Conservation (phyloP, 805 yeast genomes). For the Scheffersomyces lignosus region DNA sequence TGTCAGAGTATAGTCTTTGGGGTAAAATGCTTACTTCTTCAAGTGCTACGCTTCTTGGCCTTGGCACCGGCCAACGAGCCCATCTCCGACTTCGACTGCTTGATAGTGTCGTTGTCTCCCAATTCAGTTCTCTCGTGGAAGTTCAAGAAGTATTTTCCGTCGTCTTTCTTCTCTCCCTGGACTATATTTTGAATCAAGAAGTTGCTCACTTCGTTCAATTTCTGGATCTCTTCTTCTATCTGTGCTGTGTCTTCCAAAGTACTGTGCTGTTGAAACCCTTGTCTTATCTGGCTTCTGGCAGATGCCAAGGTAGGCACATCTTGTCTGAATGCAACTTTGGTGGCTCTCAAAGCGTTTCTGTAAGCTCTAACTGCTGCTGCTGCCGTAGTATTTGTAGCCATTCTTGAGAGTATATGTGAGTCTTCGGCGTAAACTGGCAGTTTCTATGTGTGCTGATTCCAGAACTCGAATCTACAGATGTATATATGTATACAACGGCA, state of each 20-base stretch:
- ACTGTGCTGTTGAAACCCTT: slow-evolving; percentile 46
- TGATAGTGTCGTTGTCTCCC: slow-evolving; percentile 85
- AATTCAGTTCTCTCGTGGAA: slow-evolving; percentile 82
- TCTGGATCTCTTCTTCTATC: slow-evolving; percentile 44
- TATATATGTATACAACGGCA: too few species aligned
- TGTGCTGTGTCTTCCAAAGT: slow-evolving; percentile 15
- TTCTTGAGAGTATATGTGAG: too few species aligned
- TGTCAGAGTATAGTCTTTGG: too few species aligned
- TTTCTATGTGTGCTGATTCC: too few species aligned
- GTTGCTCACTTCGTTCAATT: slow-evolving; percentile 67
- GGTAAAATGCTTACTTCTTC: too few species aligned
- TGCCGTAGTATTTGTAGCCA: too few species aligned
- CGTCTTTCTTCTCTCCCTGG: slow-evolving; percentile 63
- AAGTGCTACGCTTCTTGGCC: slow-evolving; percentile 37
- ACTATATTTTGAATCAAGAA: slow-evolving; percentile 78
- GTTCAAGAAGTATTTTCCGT: slow-evolving; percentile 54
- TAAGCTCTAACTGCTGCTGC: slow-evolving; percentile 51
- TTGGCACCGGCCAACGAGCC: slow-evolving; percentile 55
- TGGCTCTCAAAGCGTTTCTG: slow-evolving; percentile 66
- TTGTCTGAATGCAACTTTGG: slow-evolving; percentile 56
- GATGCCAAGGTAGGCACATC: slow-evolving; percentile 53
- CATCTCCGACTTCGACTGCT: slow-evolving; percentile 45
- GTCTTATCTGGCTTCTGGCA: slow-evolving; percentile 59
- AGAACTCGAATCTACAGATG: too few species aligned
- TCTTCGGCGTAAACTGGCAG: too few species aligned